phyloP scores from a whole-genome alignment of 1,284 basidiomycete species.

The Malassezia yamatoensis region DNA sequence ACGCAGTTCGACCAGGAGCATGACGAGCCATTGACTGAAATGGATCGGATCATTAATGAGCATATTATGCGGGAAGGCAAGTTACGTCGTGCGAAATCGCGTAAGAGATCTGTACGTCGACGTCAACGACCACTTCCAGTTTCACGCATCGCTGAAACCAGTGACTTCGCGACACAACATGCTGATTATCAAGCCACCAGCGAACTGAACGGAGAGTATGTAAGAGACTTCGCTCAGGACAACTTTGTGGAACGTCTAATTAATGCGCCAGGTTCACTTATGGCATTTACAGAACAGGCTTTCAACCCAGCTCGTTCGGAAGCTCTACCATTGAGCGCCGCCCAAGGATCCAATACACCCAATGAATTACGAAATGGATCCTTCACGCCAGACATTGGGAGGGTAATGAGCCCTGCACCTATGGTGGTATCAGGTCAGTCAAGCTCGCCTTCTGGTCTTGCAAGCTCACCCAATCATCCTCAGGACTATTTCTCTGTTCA shows the following conservation, averaged over 20 bases:
- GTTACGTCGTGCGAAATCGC: slow-evolving; percentile 55
- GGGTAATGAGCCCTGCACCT: neutral
- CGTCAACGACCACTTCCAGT: slow-evolving; percentile 16
- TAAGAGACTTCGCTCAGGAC: neutral
- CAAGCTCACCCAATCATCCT: neutral
- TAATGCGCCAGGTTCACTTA: neutral
- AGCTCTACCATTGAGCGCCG: neutral
- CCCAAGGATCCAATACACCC: neutral
- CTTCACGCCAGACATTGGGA: neutral
- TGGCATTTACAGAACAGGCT: neutral
- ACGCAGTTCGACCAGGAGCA: slow-evolving; percentile 72
- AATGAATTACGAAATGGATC: too few relatives aligned
- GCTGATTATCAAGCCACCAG: slow-evolving; percentile 59
- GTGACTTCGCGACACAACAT: slow-evolving; percentile 78
- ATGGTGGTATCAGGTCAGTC: neutral
- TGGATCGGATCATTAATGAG: slow-evolving; percentile 58
- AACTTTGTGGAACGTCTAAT: neutral
- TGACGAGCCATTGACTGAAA: slow-evolving; percentile 56
- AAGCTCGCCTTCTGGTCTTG: neutral
- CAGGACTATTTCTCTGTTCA: neutral
- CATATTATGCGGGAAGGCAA: slow-evolving; percentile 62
- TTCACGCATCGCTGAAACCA: neutral
- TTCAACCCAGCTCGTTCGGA: neutral
- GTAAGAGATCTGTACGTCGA: slow-evolving; percentile 10
- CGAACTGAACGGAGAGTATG: slow-evolving; percentile 1